These are phyloP conservation scores for Suhomyces maxii DNA, from an alignment of 1,139 yeast species.

Conservation along the genomic window DNA sequence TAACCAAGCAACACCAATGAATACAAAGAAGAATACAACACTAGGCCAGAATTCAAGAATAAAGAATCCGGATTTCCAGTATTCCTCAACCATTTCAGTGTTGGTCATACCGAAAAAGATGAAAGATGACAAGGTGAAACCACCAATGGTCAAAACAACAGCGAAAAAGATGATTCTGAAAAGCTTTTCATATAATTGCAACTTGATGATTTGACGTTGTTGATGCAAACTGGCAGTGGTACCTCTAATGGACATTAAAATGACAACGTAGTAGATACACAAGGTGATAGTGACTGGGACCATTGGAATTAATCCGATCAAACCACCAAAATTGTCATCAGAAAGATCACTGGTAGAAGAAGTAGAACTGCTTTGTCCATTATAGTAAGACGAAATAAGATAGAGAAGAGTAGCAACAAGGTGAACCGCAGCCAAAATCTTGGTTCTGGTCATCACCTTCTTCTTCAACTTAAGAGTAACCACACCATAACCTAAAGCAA, in stretches of 20 bases:
- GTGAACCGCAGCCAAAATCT: constrained; percentile 71
- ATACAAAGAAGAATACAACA: constrained; percentile 79
- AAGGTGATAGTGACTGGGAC: constrained; percentile 73
- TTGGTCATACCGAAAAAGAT: constrained; percentile 72
- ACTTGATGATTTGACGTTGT: constrained; percentile 90
- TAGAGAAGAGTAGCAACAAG: constrained; percentile 68
- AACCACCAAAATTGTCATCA: constrained; percentile 20
- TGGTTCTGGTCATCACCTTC: constrained; percentile 75
- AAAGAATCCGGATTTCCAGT: constrained; percentile 92
- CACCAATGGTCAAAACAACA: constrained; percentile 48
- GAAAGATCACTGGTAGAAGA: constrained; percentile 20
- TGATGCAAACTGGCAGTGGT: constrained; percentile 75
- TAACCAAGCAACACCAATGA: constrained; percentile 80
- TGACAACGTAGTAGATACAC: constrained; percentile 71
- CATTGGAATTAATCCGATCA: constrained; percentile 44
- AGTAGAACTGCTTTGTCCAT: constrained; percentile 40
- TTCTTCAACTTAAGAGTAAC: constrained; percentile 82
- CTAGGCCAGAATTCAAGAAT: constrained; percentile 95
- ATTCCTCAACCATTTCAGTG: constrained; percentile 75
- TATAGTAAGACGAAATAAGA: constrained; percentile 64
- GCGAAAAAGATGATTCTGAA: constrained; percentile 76
- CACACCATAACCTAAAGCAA: constrained; percentile 91
- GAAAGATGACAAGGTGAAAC: constrained; percentile 70
- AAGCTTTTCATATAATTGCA: constrained; percentile 78
- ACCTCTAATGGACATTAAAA: constrained; percentile 67